Base-by-base conservation (phyloP, 345 rosid species). In the Acer campestre region DNA sequence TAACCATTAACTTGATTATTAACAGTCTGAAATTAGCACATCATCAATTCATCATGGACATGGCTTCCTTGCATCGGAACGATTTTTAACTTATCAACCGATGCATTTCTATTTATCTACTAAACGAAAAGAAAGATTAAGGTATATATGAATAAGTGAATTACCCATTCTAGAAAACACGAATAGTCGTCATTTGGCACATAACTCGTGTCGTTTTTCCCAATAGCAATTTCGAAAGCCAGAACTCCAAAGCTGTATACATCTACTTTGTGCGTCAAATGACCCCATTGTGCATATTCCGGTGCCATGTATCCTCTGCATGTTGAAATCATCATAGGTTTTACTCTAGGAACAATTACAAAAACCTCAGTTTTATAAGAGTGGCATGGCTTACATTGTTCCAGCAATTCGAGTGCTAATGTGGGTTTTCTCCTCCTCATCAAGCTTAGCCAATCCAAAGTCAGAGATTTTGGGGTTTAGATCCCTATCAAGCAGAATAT, bases 261-360 rank as follows among this genome's bases (percentile, higher is more conserved):
- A 67, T 82, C 85, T 35, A 71, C 85, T 71, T 82, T 82, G 38
- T 82, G 16, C 2, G 82, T 75, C 49, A 82, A 44, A 66, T 75
- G 35, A 49, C 82, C 85, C 82, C 85, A 75, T 4, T 78, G 71
- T 4, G 85, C 82, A 58, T 82, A 82, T 71, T 82, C 85, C 0
- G 84, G 84, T 64, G 84, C 84, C 81, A 81, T 81, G 18, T 81
- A 78, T 20, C 81, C 84, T 55, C 81, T 82, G 81, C 68, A 82
- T 13, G 20, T 67, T 38, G 70, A 70, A 38, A 72, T n/a, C 23
- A 20, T 62, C 35, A 62, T n/a, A n/a, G 20, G 62, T 18, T 58
- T 58, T 18, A 58, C 62, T 4, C 25, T 1, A 58, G n/a, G 22
- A n/a, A 20, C 38, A 13, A 58, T 6, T 18, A 58, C 1, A n/a